Conservation (phyloP, 2,329 filamentous ascomycete genomes). For the Sclerotinia glacialis region DNA sequence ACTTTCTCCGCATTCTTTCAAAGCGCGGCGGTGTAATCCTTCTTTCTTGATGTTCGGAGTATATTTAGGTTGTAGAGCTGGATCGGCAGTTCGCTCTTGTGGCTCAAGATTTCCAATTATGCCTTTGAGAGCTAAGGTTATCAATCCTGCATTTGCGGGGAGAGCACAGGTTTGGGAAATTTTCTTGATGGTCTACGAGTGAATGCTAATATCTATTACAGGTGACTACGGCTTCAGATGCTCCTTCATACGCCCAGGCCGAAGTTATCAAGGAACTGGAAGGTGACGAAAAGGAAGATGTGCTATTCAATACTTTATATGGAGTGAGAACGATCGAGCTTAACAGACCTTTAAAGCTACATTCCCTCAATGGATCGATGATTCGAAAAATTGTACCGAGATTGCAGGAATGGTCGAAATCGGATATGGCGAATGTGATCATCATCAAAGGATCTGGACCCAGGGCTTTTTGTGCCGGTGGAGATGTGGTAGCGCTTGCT, state of each 20-base stretch:
- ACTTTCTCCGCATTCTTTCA: constrained; percentile 25
- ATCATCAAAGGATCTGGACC: constrained; percentile 87
- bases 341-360: constrained; percentile 88
- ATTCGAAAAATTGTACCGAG: constrained; percentile 88
- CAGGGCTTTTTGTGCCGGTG: constrained; percentile 87
- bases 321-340: constrained; percentile 90
- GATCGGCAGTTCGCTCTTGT: constrained; percentile 48
- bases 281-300: constrained; percentile 82
- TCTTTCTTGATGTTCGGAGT: constrained; percentile 56
- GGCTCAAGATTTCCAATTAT: constrained; percentile 53
- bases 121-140: constrained; percentile 77
- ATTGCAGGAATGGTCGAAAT: constrained; percentile 90
- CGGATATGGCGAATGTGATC: constrained; percentile 87
- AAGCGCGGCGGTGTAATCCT: constrained; percentile 23
- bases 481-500: constrained; percentile 81
- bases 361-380: constrained; percentile 93
- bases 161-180: constrained; percentile 49
- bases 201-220: constrained; percentile 34
- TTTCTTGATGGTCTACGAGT: constrained; percentile 6
- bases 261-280: constrained; percentile 35
- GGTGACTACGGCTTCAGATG: constrained; percentile 42
- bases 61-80: constrained; percentile 53
- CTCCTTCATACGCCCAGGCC: constrained; percentile 24
- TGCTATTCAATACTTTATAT: constrained; percentile 85
- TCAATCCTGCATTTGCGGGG: constrained; percentile 55